Base-by-base conservation (phyloP, 441 rosid genomes). In the Macaranga tanarius region DNA sequence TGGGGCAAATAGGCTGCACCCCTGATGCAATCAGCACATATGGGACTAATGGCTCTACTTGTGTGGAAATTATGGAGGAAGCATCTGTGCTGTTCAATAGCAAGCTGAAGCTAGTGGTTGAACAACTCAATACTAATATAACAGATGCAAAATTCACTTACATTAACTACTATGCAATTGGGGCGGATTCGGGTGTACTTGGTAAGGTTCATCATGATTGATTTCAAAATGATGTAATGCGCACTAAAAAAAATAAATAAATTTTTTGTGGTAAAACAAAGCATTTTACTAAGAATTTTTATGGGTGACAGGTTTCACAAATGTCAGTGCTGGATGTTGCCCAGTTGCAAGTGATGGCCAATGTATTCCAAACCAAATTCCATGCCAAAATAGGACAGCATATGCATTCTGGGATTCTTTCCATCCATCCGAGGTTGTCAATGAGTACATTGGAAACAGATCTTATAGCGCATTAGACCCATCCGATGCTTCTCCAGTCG, bases 391-490 rank as follows among this genome's bases (percentile, higher is more conserved):
- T n/a, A 67, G 76, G 72, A 16, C 56, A 13, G 48, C 22, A 0
- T 50, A 62, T 45, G 65, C 62, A 3, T 79, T 75, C 40, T 75
- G 75, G 75, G 82, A 79, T 28, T 42, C 70, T 34, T 45, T 68
- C 34, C 82, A 79, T 72, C 78, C 79, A 20, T 55, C 82, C 9
- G 79, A 79, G 52, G 67, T 62, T 20, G 48, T 70, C 16, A 79
- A 72, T 22, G 3, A 45, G 16, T 7, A 34, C 26, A 19, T 40
- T 5, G 76, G 66, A 2, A 2, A n/a, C 16, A 71, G 79, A 55
- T 38, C 71, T 12, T 75, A 62, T 50, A 26, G 2, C 19, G 56
- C 82, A 23, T 54, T 19, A 0, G 3, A 19, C 26, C 66, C 76
- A 0, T 15, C 73, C 5, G 76, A 80, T 74, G 44, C 78, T 28